phyloP scores from a whole-genome alignment of 148 eudicot genomes.

The Rhododendron ferrugineum region DNA sequence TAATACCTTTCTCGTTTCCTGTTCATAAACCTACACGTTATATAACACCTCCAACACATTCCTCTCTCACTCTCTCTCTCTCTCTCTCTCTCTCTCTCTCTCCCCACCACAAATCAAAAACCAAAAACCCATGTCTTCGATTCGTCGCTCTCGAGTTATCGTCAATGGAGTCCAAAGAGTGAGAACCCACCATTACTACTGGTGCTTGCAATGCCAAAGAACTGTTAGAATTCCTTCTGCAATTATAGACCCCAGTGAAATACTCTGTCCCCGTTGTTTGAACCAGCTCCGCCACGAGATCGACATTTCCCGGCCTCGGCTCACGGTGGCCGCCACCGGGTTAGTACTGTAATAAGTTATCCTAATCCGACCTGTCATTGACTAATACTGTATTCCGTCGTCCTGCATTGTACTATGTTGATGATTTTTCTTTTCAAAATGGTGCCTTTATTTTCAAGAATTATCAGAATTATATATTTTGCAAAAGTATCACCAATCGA shows the following conservation, averaged over 20 bases:
- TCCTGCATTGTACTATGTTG: too few relatives aligned
- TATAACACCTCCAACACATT: constrained; percentile 5
- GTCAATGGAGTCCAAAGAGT: constrained; percentile 34
- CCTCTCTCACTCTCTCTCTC: not conserved
- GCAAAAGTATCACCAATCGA: not conserved
- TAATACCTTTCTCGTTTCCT: constrained; percentile 21
- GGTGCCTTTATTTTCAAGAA: too few relatives aligned
- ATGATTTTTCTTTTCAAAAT: too few relatives aligned
- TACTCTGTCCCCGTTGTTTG: constrained; percentile 51
- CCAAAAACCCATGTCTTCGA: constrained; percentile 31
- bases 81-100: not conserved
- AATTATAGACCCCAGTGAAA: constrained; percentile 18
- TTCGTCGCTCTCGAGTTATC: constrained; percentile 34
- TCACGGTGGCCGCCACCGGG: constrained; percentile 4
- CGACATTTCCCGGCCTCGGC: constrained; percentile 30
- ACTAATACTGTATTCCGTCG: too few relatives aligned
- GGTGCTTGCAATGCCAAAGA: constrained; percentile 55
- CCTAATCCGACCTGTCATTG: not conserved
- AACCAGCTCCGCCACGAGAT: constrained; percentile 34
- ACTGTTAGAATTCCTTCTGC: constrained; percentile 38
- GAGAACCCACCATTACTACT: constrained; percentile 47
- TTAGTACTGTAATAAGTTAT: not conserved
- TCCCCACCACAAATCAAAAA: not conserved
- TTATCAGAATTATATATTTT: too few relatives aligned
- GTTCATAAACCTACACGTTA: not conserved